These are phyloP conservation scores for Biscogniauxia mediterranea DNA, from an alignment of 2,329 filamentous ascomycete species.

Conservation along the genomic window DNA sequence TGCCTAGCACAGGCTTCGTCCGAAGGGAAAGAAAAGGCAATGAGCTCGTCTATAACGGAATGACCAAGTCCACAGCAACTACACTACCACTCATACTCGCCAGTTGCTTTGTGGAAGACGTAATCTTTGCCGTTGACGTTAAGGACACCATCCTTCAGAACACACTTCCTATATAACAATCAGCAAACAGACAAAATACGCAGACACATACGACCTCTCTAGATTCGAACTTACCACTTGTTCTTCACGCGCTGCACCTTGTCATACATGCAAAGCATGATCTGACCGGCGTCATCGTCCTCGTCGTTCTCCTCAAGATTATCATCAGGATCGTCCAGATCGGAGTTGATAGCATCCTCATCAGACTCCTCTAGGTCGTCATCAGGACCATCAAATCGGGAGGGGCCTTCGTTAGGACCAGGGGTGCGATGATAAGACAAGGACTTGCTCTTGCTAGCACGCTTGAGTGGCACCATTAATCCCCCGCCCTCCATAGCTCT, in stretches of 20 bases:
- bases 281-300: slow-evolving; percentile 80
- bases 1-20: not conserved
- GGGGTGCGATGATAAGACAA: slow-evolving; percentile 24
- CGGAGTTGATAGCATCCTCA: slow-evolving; percentile 97
- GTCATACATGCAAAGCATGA: slow-evolving; percentile 99
- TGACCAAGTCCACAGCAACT: slow-evolving; percentile 27
- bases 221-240: slow-evolving; percentile 66
- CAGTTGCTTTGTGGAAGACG: slow-evolving; percentile 95
- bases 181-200: slow-evolving; percentile 1
- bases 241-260: slow-evolving; percentile 99
- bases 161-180: slow-evolving; percentile 74
- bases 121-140: slow-evolving; percentile 94
- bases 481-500: slow-evolving; percentile 72
- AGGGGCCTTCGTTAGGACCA: slow-evolving; percentile 32
- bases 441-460: slow-evolving; percentile 44
- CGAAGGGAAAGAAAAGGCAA: not conserved
- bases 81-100: slow-evolving; percentile 98
- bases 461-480: slow-evolving; percentile 69
- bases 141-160: slow-evolving; percentile 92
- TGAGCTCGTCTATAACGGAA: not conserved
- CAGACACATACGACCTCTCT: not conserved
- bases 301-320: slow-evolving; percentile 80
- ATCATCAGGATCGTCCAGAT: slow-evolving; percentile 93
- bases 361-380: slow-evolving; percentile 64
- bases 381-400: slow-evolving; percentile 62